Base-by-base conservation (phyloP, 192 early-diverging fungal genomes). In the Backusella liffmaniae region DNA sequence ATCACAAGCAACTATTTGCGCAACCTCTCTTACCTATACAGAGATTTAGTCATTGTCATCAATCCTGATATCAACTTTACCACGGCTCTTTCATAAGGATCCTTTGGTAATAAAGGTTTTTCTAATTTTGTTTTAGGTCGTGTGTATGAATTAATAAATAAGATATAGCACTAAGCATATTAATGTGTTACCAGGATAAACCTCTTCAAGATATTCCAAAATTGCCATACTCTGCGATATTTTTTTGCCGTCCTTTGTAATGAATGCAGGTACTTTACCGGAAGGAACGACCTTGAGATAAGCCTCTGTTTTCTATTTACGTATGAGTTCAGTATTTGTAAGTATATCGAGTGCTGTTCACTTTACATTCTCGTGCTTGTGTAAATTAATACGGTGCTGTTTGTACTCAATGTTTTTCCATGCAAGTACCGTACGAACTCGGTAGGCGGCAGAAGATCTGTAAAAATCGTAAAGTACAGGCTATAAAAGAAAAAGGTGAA, bases 191-290 rank as follows among this genome's bases (percentile, higher is more conserved):
- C 56, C 56, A 12, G 67, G 89, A 46, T 85, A 73, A 13, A 85
- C 82, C 75, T 98, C 96, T 59, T 98, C 96, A 4, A 98, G 83
- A 76, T 94, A 95, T 77, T 98, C 96, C 23, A 96, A 73, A 59
- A 98, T 96, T 16, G 94, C 91, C 23, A 90, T 75, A 5, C 93
- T 94, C 85, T 96, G 90, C 36, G 75, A 83, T 44, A 94, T 62
- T 3, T 67, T 73, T 26, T 83, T 70, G 4, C 91, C 90, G 32
- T 82, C 84, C 44, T 80, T 78, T 37, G 90, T 86, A 15, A 87
- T 66, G 32, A 94, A 86, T 12, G 88, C 83, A 32, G 95, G 96
- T 3, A 96, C 89, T 1, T 88, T 77, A 44, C 83, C 84, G 69
- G 77, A 77, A 1, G 96, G 94, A 78, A 96, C 96, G 69, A 91